Conservation (phyloP, 345 rosid species). For the Eucalyptus paniculata region DNA sequence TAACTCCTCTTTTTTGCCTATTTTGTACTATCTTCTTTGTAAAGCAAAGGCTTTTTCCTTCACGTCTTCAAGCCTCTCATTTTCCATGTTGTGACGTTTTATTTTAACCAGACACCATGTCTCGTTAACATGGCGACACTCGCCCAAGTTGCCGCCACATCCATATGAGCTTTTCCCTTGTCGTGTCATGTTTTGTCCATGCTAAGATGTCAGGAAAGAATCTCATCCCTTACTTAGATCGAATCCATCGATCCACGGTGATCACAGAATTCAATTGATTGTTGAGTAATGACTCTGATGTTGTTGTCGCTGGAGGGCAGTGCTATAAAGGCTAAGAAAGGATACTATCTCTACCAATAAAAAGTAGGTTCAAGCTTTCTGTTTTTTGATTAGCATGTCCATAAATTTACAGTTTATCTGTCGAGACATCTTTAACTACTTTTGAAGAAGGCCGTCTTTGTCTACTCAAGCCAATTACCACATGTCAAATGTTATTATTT, state of each 20-base stretch:
- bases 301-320: background rate
- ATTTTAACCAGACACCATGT: background rate
- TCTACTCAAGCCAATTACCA: background rate
- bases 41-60: background rate
- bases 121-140: background rate
- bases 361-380: background rate
- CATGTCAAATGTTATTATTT: background rate
- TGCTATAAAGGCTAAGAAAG: background rate
- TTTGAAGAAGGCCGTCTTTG: accelerated
- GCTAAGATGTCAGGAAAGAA: background rate
- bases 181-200: background rate
- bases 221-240: background rate
- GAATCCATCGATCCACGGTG: background rate
- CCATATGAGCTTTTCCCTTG: background rate
- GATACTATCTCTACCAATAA: background rate
- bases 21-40: background rate
- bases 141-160: background rate
- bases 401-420: background rate
- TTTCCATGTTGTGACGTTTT: background rate
- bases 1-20: background rate
- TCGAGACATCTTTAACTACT: background rate
- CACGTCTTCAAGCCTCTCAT: background rate
- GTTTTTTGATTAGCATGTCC: no score
- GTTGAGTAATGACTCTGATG: background rate
- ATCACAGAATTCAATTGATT: background rate